These are phyloP conservation scores for Rutstroemia sp. DNA, from an alignment of 2,329 filamentous ascomycete genomes.

Conservation along the genomic window DNA sequence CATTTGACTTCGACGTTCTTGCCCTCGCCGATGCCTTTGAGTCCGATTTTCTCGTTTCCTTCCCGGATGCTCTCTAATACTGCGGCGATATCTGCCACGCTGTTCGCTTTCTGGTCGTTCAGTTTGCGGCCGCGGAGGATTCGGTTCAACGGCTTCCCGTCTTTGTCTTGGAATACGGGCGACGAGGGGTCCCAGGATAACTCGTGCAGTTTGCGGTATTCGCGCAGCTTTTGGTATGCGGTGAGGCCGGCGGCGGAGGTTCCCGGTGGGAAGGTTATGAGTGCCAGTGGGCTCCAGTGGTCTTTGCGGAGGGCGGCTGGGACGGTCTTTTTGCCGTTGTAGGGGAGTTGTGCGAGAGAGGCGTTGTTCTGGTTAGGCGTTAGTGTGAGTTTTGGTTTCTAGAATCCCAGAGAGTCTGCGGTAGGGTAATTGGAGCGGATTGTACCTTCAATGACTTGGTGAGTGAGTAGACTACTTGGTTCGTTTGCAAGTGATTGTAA, in stretches of 20 bases:
- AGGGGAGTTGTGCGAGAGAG: constrained; percentile 51
- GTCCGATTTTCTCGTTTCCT: constrained; percentile 6
- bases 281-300: constrained; percentile 56
- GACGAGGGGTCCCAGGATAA: constrained; percentile 43
- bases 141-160: constrained; percentile 2
- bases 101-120: constrained; percentile 54
- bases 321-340: constrained; percentile 60
- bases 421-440: not conserved
- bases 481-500: constrained; percentile 33
- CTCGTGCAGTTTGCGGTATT: constrained; percentile 56
- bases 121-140: constrained; percentile 43
- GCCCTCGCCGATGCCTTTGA: constrained; percentile 1
- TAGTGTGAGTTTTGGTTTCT: not conserved
- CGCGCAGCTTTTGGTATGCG: constrained; percentile 56
- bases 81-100: constrained; percentile 55
- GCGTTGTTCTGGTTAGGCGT: constrained; percentile 33
- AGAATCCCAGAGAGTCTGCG: not conserved
- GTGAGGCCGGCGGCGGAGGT: constrained; percentile 47
- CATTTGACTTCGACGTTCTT: constrained; percentile 27
- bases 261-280: constrained; percentile 49
- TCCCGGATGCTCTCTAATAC: constrained; percentile 10
- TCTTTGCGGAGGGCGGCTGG: constrained; percentile 58
- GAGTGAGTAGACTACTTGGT: constrained; percentile 35
- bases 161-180: not conserved
- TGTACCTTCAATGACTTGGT: constrained; percentile 30